Base-by-base conservation (phyloP, 768 basidiomycete genomes). In the Hygrophorus pudorinus region DNA sequence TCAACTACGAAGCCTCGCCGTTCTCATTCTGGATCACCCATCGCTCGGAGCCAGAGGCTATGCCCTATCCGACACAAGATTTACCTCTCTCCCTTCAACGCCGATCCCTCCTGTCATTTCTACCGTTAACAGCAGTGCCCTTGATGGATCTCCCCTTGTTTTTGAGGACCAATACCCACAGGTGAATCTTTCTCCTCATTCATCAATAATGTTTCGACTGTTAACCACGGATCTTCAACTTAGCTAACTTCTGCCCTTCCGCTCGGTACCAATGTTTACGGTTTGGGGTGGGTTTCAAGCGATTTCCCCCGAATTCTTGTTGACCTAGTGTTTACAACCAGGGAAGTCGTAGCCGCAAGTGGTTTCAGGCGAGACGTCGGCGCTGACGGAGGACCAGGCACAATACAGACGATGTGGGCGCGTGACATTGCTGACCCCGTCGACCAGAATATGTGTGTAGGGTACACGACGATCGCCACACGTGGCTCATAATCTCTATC, bases 1-100 rank as follows among this genome's bases (percentile, higher is more conserved):
- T 88, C 65, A 79, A 85, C 55, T 76, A 78, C 48, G 67, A 79
- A 1, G 5, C 68, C 1, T 64, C 66, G 0, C 85, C 86, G 0
- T 88, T 88, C 56, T 76, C 79, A 2, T 88, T 87, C 56, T 88
- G 84, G 84, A 77, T 88, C 49, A 83, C 81, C 1, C 75, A 84
- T 35, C 74, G 77, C 17, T 74, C 76, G 3, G 65, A 73, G 7
- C 78, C 78, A 3, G 58, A 69, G 27, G 68, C 64, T 5, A 52
- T 55, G 36, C 81, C 77, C 58, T 88, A 17, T 87, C 87, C 52
- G 84, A 88, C 53, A 87, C 85, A 1, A 72, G 85, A 33, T 56
- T 71, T 7, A 51, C 68, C 0, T 83, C 81, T 0, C 65, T 87
- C 7, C 82, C 83, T 1, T 47, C 64, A 2, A 72, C 81, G 2